Conservation (phyloP, 305 asterid species). For the Solanum hybrid region DNA sequence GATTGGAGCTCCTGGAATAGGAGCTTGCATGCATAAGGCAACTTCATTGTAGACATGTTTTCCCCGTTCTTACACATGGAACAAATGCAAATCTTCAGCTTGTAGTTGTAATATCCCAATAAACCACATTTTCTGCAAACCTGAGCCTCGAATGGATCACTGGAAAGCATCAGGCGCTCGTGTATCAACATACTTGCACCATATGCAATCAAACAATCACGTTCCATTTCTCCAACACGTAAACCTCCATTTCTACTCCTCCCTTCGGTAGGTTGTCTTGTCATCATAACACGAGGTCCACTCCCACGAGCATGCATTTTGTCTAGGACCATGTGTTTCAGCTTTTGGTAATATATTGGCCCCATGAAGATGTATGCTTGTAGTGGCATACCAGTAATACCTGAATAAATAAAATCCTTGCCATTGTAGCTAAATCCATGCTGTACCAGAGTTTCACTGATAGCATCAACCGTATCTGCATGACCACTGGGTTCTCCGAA, state of each 20-base stretch:
- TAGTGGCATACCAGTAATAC: slow-evolving; percentile 87
- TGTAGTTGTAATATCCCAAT: slow-evolving; percentile 64
- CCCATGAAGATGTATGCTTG: slow-evolving; percentile 99
- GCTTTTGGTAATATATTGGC: slow-evolving; percentile 94
- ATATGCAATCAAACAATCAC: slow-evolving; percentile 95
- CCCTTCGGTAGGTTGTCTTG: slow-evolving; percentile 98
- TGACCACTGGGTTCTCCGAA: slow-evolving; percentile 98
- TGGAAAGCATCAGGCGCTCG: slow-evolving; percentile 86
- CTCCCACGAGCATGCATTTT: slow-evolving; percentile 97
- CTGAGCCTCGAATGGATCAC: slow-evolving; percentile 97
- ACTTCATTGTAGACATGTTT: slow-evolving; percentile 69
- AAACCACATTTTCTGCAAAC: slow-evolving; percentile 93
- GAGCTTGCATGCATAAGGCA: slow-evolving; percentile 98
- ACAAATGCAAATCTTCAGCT: slow-evolving; percentile 58
- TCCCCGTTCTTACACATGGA: slow-evolving; percentile 79
- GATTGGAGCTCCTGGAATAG: slow-evolving; percentile 84
- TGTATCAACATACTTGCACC: slow-evolving; percentile 91
- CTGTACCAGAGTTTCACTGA: slow-evolving; percentile 90
- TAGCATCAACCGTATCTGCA: slow-evolving; percentile 82
- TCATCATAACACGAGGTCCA: slow-evolving; percentile 81
- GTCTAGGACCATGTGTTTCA: slow-evolving; percentile 97
- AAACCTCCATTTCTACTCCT: slow-evolving; percentile 92
- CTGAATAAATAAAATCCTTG: slow-evolving; percentile 85
- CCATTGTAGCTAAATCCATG: slow-evolving; percentile 91
- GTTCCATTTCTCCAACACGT: slow-evolving; percentile 98